Conservation (phyloP, 2,329 filamentous ascomycete genomes). For the Albophoma yamanashiensis region DNA sequence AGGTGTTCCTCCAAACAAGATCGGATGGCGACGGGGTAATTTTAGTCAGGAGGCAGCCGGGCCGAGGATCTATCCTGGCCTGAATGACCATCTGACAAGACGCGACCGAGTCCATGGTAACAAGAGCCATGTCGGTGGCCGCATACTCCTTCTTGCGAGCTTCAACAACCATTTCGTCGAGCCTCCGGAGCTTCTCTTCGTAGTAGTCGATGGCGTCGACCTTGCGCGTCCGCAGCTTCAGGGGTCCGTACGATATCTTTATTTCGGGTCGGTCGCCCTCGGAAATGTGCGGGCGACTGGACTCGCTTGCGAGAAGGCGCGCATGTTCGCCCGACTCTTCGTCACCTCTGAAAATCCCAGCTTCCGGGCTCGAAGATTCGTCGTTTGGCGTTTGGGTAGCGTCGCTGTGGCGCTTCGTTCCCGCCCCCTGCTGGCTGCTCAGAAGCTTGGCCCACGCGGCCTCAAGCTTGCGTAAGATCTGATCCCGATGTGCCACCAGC, state of each 20-base stretch:
- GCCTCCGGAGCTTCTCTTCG: conserved; percentile 67
- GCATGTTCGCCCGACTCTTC: conserved; percentile 44
- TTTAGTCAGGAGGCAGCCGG: conserved; percentile 75
- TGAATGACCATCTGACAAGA: conserved; percentile 93
- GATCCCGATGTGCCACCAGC: conserved; percentile 56
- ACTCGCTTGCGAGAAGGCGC: conserved; percentile 44
- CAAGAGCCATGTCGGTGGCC: conserved; percentile 78
- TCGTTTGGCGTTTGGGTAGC: conserved; percentile 2
- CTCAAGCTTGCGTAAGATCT: conserved; percentile 63
- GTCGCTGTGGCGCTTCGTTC: conserved; percentile 4
- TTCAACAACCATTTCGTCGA: conserved; percentile 64
- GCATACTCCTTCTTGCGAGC: conserved; percentile 67
- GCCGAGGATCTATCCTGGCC: conserved; percentile 82
- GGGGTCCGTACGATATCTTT: conserved; percentile 67
- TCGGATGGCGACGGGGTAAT: conserved; percentile 81
- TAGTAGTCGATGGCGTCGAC: conserved; percentile 94
- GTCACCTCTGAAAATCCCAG: conserved; percentile 19
- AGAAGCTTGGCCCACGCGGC: conserved; percentile 67
- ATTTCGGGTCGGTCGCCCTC: conserved; percentile 53
- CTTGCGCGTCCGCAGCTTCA: conserved; percentile 59
- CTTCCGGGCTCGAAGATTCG: conserved; percentile 13
- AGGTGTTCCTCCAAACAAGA: conserved; percentile 93
- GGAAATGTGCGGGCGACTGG: conserved; percentile 14
- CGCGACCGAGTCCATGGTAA: conserved; percentile 94
- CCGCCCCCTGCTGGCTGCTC: conserved; percentile 11